Evolutionary conservation across 2,329 filamentous ascomycete species (phyloP), one percentile per base, ranked within the genome.

Genomic region (Periconia macrospinosa): DNA sequence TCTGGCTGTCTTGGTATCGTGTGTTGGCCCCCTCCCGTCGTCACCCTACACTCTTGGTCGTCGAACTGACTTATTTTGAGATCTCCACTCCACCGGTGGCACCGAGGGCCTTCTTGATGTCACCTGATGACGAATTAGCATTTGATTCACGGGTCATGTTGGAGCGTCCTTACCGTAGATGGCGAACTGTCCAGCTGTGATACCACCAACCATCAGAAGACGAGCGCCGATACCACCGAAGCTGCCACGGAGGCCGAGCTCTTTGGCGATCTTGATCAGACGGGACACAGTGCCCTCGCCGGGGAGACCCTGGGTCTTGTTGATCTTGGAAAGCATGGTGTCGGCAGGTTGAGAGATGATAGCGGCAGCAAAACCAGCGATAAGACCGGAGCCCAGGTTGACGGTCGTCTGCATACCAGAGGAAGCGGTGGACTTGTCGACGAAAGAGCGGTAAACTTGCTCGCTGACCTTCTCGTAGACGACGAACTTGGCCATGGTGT

Each of bases 401-500:
- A 90, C 85, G 76, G 80, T 79, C 64, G 91, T 95, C 82, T 93
- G 89, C 69, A 83, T 81, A 70, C 82, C 82, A 69, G 83, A 78
- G 69, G 87, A 88, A 65, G 89, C 78, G 55, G 79, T 81, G 71
- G 82, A 78, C 84, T 92, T 93, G 83, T 91, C 87, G 73, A 89
- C 70, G 49, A 15, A 23, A 18, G 72, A 59, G 66, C 79, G 76
- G 84, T 87, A 93, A 80, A 90, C 76, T 65, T 82, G 70, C 81
- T 94, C 91, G 68, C 86, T 81, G 68, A 91, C 89, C 84, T 93
- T 93, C 81, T 95, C 91, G 85, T 86, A 94, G 70, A 92, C 91
- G 78, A 93, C 91, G 81, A 95, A 95, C 83, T 95, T 95, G 84
- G 91, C 83, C 88, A 94, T 92, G 77, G 91, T 95, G 83, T 95